Evolutionary conservation across 148 eudicot genomes (phyloP).

Genomic region (Pouteria glomerata): DNA sequence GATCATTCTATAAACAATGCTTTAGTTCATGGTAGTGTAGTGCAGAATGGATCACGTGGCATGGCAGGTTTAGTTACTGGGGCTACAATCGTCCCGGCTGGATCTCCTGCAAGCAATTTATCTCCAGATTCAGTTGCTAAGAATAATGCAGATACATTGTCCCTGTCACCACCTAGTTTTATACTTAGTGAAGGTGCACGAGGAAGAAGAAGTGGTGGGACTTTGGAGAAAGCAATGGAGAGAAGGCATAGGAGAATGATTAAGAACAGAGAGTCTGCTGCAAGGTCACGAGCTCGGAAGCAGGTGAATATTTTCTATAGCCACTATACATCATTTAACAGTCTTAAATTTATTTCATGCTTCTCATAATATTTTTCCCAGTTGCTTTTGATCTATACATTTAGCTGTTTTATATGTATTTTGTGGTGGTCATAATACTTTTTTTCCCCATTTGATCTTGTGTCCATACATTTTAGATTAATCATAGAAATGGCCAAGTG

Average conservation of each 20-base stretch:
- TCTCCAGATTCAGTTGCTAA: conserved; percentile 15
- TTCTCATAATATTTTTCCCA: not conserved
- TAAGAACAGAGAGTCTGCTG: conserved; percentile 59
- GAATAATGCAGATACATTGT: conserved; percentile 19
- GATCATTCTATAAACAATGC: conserved; percentile 16
- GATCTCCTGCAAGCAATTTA: conserved; percentile 25
- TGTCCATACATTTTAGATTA: not conserved
- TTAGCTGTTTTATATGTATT: no score
- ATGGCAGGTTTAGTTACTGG: conserved; percentile 15
- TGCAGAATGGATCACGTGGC: conserved; percentile 19
- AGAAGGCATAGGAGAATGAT: conserved; percentile 54
- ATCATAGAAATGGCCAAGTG: not conserved
- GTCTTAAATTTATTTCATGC: not conserved
- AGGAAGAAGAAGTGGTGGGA: conserved; percentile 25
- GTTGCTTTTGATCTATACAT: no score
- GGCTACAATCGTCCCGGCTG: conserved; percentile 4
- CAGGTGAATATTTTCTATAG: conserved; percentile 27
- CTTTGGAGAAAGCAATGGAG: conserved; percentile 47
- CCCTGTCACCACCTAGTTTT: conserved; percentile 28
- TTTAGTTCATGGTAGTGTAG: conserved; percentile 15
- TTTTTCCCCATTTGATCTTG: no score
- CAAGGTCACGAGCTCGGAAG: conserved; percentile 54
- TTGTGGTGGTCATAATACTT: not conserved
- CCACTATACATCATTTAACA: not conserved
- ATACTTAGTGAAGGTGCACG: conserved; percentile 20